Evolutionary conservation across 2,329 filamentous ascomycete species (phyloP), one percentile per base, ranked within the genome.

Genomic region (Calycina marina): DNA sequence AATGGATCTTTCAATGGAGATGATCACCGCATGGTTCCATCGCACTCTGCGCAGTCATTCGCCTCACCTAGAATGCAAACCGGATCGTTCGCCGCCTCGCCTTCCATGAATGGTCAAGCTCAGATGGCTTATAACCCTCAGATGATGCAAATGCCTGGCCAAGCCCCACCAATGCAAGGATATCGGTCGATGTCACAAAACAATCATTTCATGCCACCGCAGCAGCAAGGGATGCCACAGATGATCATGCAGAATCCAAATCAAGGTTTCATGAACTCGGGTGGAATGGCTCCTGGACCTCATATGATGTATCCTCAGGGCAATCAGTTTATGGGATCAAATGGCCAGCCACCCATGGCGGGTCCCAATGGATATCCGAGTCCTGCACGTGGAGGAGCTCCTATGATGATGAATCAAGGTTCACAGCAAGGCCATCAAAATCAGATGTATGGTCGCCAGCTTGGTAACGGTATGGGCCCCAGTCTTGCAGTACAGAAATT

Each of bases 371-470:
- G 84, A 11, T 93, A 82, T 50, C 81, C 84, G n/a, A 94, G 88
- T 52, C 88, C 88, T 1, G 76, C 83, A 35, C 72, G 85, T 29
- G 75, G 77, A 16, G 54, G 63, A 13, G 83, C 90, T 9, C 77
- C 83, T 2, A 84, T 92, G 76, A 96, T 96, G 88, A 81, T 77
- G 48, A 86, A 86, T 44, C 84, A 93, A 58, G 83, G 83, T 34
- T 94, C 86, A 16, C 88, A 94, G 50, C 86, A 93, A 54, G 85
- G 86, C 25, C 84, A 92, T 52, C 63, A 64, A 35, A 63, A 64
- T 29, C 45, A 61, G 48, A 72, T 63, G 59, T 86, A 69, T 62
- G 79, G 39, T 14, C 82, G 86, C 76, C 80, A 76, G 47, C 77
- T 77, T 27, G 75, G 65, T n/a, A n/a, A 32, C 50, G 78, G 75